Evolutionary conservation across 2,329 filamentous ascomycete species (phyloP), one percentile per base, ranked within the genome.

Genomic region (Cordyceps pruinosa): DNA sequence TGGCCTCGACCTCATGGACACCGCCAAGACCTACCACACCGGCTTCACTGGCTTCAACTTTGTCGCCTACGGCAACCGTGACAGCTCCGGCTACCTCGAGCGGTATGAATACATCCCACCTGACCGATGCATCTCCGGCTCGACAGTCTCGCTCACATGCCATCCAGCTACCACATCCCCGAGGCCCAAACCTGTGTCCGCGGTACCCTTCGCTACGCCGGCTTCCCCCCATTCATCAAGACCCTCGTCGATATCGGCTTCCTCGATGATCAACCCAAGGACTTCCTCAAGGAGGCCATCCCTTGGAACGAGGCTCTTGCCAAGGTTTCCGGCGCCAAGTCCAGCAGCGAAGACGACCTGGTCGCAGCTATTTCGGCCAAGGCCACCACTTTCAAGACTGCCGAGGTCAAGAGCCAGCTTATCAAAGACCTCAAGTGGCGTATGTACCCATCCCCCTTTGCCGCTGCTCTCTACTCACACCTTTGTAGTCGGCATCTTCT

Each of bases 1-100:
- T 7, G 81, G 82, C 32, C 72, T 76, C 63, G 88, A 92, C 42
- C 80, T 97, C 60, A 97, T 97, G 93, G 86, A 77, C 60, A 83
- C 82, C 50, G 90, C 92, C 41, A 93, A 95, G 80, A 89, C 90
- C 50, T 97, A 96, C 81, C 96, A 96, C 81, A 85, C 82, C 74
- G 94, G 93, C 77, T 95, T 91, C 77, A 88, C 89, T 35, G 68
- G 21, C 59, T 97, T 86, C 72, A 86, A 88, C 52, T 93, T 96
- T 66, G 91, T 97, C 64, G 90, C 88, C 42, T 97, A 97, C 76
- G 88, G 89, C 58, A 97, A 97, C 84, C 82, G 92, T 65, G 92
- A 97, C 75, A 92, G 86, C 21, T 94, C 89, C 17, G 80, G 83
- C 9, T 97, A 94, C 84, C 86, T 85, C 69, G 87, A 96, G 79